Conservation (phyloP, 805 yeast genomes). For the Jamesozyma gamospora region DNA sequence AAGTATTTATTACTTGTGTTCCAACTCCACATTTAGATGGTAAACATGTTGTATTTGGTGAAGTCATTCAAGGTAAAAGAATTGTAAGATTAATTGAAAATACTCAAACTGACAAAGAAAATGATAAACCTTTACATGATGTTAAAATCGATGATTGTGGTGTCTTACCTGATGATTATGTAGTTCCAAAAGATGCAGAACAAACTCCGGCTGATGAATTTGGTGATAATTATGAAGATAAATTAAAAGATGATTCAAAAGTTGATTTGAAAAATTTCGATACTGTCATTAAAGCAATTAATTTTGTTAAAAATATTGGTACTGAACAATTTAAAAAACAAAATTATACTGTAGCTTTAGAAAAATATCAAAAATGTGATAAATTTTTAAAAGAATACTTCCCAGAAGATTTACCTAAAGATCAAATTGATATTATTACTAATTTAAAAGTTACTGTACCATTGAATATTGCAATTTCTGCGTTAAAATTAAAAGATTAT, state of each 20-base stretch:
- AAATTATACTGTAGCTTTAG: conserved; percentile 44
- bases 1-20: conserved; percentile 86
- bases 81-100: conserved; percentile 71
- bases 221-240: conserved; percentile 75
- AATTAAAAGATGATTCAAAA: conserved; percentile 60
- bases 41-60: conserved; percentile 94
- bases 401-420: conserved; percentile 46
- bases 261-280: conserved; percentile 52
- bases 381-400: conserved; percentile 60
- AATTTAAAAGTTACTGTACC: conserved; percentile 52
- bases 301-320: conserved; percentile 63
- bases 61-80: conserved; percentile 73
- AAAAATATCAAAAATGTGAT: conserved; percentile 66
- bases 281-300: conserved; percentile 57
- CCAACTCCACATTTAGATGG: conserved; percentile 92
- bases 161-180: conserved; percentile 51
- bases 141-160: conserved; percentile 77
- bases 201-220: conserved; percentile 58
- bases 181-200: conserved; percentile 35
- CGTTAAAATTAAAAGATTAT: conserved; percentile 51
- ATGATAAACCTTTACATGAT: conserved; percentile 62
- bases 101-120: conserved; percentile 45
- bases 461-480: conserved; percentile 67
- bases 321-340: conserved; percentile 63
- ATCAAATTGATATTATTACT: conserved; percentile 40